Base-by-base conservation (phyloP, 2,329 filamentous ascomycete genomes). In the Epichloe sp. region DNA sequence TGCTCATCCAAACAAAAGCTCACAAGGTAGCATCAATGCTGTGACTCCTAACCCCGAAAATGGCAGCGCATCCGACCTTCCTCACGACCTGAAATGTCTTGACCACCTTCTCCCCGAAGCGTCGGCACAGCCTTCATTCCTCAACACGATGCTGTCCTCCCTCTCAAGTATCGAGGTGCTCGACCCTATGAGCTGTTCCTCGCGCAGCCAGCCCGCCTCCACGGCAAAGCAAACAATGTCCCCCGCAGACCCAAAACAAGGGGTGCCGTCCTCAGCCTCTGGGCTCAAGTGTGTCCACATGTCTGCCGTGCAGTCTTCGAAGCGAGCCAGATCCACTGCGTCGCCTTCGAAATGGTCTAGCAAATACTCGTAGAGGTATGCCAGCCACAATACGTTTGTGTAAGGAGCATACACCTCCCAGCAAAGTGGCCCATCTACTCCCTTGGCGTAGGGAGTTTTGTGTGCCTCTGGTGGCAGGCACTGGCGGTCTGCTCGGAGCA, bases 341-440 rank as follows among this genome's bases (percentile, higher is more conserved):
- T 69, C 65, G 5, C 77, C 77, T 11, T 57, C 54, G 55, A 78
- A 81, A 53, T 73, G 68, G 6, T 54, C 57, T 3, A 68, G 58
- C 51, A 81, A 63, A 61, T 80, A 81, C 37, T 70, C 65, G 57
- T 81, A 81, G 5, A 82, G 66, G 55, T 82, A 83, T 3, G 78
- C 76, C 42, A 84, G 69, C 80, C 80, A 84, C 17, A 84, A 65
- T 1, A 83, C 78, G 55, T 84, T 84, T 4, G 77, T 82, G 61
- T 83, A 83, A 1, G 80, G 78, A 31, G 71, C 71, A 56, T 77
- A 74, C 1, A 65, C 69, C 5, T 68, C 62, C 80, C 80, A 84
- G 2, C 70, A 73, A 11, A 81, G 68, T 3, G 73, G 62, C 1
- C 72, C 75, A 51, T 73, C 66, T 37, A 73, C 59, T 1, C 71